phyloP scores from a whole-genome alignment of 1,284 basidiomycete genomes.

The Heterobasidion occidentale region DNA sequence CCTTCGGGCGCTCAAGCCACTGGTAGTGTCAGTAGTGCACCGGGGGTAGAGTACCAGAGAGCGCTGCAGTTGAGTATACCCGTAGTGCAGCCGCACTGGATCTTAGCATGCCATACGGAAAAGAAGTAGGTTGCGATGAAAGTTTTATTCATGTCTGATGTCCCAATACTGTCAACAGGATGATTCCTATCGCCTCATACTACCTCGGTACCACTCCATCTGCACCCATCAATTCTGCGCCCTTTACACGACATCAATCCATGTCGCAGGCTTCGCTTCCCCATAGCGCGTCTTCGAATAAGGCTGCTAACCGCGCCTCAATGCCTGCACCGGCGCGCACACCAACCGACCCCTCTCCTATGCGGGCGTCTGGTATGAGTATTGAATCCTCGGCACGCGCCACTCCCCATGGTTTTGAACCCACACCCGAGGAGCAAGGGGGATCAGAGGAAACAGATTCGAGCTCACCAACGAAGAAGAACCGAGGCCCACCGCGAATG shows the following conservation, averaged over 20 bases:
- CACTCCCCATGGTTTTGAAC: conserved; percentile 26
- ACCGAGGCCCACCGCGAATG: conserved; percentile 14
- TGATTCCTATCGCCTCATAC: conserved; percentile 79
- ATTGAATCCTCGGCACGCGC: conserved; percentile 15
- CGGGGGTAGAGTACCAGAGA: conserved; percentile 84
- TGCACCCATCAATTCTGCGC: conserved; percentile 33
- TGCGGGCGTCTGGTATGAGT: conserved; percentile 34
- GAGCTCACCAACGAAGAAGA: conserved; percentile 16
- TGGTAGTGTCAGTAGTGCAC: conserved; percentile 41
- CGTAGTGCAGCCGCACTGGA: conserved; percentile 86
- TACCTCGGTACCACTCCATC: conserved; percentile 65
- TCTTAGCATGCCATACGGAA: conserved; percentile 77
- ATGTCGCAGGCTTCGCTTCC: conserved; percentile 64
- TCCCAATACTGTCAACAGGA: conserved; percentile 34
- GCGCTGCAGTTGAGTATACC: conserved; percentile 87
- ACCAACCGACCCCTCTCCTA: conserved; percentile 24
- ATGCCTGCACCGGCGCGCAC: conserved; percentile 48
- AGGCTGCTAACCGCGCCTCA: conserved; percentile 42
- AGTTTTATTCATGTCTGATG: background rate
- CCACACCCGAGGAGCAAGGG: conserved; percentile 42
- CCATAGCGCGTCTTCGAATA: conserved; percentile 25
- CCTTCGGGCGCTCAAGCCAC: conserved; percentile 51
- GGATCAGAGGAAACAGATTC: conserved; percentile 23
- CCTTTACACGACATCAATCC: conserved; percentile 56
- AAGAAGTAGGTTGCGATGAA: conserved; percentile 50